Conservation (phyloP, 345 rosid genomes). For the Linum trigynum region DNA sequence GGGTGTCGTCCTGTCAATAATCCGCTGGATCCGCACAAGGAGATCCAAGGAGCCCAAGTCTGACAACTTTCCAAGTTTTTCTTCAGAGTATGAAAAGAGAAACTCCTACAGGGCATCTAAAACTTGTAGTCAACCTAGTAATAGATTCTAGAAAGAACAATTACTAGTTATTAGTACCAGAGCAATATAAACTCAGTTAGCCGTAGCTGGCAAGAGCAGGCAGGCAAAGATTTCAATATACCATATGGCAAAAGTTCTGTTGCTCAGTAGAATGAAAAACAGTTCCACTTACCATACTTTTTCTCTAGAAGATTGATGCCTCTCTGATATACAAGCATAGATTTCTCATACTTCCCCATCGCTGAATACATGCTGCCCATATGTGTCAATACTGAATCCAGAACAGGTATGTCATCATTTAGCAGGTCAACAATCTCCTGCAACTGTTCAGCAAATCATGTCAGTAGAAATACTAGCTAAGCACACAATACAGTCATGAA, state of each 20-base stretch:
- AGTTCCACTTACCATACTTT: slow-evolving; percentile 39
- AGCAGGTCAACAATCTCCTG: slow-evolving; percentile 37
- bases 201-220: too few species aligned
- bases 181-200: too few species aligned
- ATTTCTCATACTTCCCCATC: slow-evolving; percentile 55
- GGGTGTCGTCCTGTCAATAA: background rate
- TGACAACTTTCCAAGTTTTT: background rate
- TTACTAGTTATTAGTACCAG: too few species aligned
- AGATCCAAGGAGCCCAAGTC: background rate
- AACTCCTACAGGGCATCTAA: too few species aligned
- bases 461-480: background rate
- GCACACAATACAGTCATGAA: background rate
- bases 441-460: slow-evolving; percentile 37
- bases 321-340: slow-evolving; percentile 42
- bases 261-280: background rate
- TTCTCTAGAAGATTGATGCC: slow-evolving; percentile 42
- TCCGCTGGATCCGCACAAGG: background rate
- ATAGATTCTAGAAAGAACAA: too few species aligned
- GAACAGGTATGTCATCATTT: slow-evolving; percentile 45
- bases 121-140: too few species aligned
- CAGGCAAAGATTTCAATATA: too few species aligned
- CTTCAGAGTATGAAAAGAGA: too few species aligned
- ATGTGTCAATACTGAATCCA: slow-evolving; percentile 67
- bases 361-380: slow-evolving; percentile 74
- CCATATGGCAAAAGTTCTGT: background rate